These are phyloP conservation scores for Colletotrichum spinosum DNA, from an alignment of 2,329 filamentous ascomycete species.

Conservation along the genomic window DNA sequence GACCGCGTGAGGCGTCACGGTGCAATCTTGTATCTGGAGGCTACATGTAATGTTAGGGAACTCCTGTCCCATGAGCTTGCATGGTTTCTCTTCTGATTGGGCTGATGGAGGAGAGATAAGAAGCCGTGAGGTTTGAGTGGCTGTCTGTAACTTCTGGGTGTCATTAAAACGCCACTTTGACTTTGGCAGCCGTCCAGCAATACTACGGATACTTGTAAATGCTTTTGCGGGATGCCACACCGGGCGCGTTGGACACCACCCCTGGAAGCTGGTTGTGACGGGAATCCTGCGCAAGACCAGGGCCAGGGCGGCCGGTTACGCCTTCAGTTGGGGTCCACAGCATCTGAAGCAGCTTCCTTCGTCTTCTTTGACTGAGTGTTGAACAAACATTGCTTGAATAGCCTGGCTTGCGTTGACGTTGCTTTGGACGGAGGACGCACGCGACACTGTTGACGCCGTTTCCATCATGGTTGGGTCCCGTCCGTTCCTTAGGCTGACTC, in stretches of 20 bases:
- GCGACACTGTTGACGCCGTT: slow-evolving; percentile 28
- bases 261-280: not conserved
- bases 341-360: slow-evolving; percentile 8
- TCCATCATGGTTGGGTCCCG: slow-evolving; percentile 1
- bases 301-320: not conserved
- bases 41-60: slow-evolving; percentile 1
- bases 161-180: slow-evolving; percentile 27
- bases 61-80: slow-evolving; percentile 5
- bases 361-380: not conserved
- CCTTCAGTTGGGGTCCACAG: slow-evolving; percentile 8
- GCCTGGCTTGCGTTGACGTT: slow-evolving; percentile 21
- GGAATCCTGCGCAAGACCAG: slow-evolving; percentile 1
- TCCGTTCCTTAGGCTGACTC: slow-evolving; percentile 11
- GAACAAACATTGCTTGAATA: not conserved
- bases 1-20: too few species aligned
- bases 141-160: slow-evolving; percentile 14
- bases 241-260: slow-evolving; percentile 8
- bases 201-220: not conserved
- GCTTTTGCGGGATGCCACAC: slow-evolving; percentile 21
- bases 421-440: slow-evolving; percentile 20
- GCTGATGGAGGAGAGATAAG: slow-evolving; percentile 23
- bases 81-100: slow-evolving; percentile 17
- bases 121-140: slow-evolving; percentile 6
- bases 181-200: slow-evolving; percentile 13
- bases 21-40: too few species aligned